phyloP scores from a whole-genome alignment of 345 rosid species.

The Erucastrum elatum region DNA sequence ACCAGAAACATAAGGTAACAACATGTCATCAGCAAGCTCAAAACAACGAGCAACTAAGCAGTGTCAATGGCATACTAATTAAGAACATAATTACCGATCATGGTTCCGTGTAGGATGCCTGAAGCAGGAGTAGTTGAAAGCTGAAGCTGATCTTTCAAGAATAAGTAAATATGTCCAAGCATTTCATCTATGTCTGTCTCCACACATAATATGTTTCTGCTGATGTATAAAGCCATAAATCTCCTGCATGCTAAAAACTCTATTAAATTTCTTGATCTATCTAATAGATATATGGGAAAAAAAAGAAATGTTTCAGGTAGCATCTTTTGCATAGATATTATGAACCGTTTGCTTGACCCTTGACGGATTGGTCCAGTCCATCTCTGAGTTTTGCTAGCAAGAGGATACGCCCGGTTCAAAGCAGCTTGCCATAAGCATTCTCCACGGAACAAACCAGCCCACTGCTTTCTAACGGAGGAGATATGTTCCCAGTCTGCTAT shows the following conservation, averaged over 20 bases:
- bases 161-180: constrained; percentile 78
- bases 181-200: constrained; percentile 70
- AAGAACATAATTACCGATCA: constrained; percentile 58
- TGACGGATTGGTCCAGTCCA: constrained; percentile 86
- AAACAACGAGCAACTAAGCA: neutral
- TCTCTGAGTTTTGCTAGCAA: constrained; percentile 50
- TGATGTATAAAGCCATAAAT: constrained; percentile 64
- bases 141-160: constrained; percentile 85
- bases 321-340: neutral
- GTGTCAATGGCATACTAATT: neutral
- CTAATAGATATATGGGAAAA: neutral
- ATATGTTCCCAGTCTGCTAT: constrained; percentile 58
- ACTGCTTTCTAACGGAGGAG: constrained; percentile 68
- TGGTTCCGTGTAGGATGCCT: constrained; percentile 74
- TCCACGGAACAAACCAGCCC: constrained; percentile 69
- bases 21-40: neutral
- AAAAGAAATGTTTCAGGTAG: neutral
- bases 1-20: constrained; percentile 8
- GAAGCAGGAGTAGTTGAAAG: constrained; percentile 59
- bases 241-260: constrained; percentile 59
- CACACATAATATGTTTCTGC: constrained; percentile 56
- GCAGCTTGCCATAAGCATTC: constrained; percentile 92
- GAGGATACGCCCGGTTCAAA: constrained; percentile 56
- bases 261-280: neutral
- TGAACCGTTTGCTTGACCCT: constrained; percentile 68